A percentile compares a stretch with the other conserved stretches of the same genome.
phyloP scores from a whole-genome alignment of 2,329 filamentous ascomycete genomes.

The Scedosporium minutisporum region DNA sequence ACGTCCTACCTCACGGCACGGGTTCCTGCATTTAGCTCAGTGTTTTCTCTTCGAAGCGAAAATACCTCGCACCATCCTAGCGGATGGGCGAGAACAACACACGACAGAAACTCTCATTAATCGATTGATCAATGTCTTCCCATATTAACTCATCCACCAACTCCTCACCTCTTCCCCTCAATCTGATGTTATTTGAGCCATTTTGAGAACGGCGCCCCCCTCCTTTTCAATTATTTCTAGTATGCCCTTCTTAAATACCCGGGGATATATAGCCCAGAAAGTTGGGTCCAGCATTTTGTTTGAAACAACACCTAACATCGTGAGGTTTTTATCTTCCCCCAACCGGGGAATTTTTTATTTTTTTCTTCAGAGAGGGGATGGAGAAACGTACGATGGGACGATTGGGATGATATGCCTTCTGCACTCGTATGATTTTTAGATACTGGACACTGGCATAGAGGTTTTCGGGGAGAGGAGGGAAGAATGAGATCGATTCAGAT shows the following conservation, averaged over 20 bases:
- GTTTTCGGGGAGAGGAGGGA: not conserved
- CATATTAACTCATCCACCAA: not conserved
- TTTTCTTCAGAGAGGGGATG: not conserved
- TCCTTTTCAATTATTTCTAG: not conserved
- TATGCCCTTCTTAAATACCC: not conserved
- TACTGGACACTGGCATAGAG: too few species aligned
- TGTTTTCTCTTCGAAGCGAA: not conserved
- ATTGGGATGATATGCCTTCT: not conserved
- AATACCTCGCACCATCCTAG: not conserved
- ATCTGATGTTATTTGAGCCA: not conserved
- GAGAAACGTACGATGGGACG: not conserved
- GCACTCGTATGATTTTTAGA: not conserved
- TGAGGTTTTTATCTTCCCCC: not conserved
- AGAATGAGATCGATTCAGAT: not conserved
- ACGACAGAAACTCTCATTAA: not conserved
- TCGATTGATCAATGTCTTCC: not conserved
- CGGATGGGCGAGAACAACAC: not conserved
- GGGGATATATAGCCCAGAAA: not conserved
- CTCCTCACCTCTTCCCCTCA: not conserved
- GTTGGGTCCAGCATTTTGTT: not conserved
- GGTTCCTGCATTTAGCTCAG: not conserved
- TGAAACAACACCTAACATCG: not conserved
- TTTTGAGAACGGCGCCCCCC: not conserved
- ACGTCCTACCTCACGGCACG: not conserved
- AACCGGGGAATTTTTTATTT: not conserved